Base-by-base conservation (phyloP, 1,139 yeast species). In the Geotrichum reessii region DNA sequence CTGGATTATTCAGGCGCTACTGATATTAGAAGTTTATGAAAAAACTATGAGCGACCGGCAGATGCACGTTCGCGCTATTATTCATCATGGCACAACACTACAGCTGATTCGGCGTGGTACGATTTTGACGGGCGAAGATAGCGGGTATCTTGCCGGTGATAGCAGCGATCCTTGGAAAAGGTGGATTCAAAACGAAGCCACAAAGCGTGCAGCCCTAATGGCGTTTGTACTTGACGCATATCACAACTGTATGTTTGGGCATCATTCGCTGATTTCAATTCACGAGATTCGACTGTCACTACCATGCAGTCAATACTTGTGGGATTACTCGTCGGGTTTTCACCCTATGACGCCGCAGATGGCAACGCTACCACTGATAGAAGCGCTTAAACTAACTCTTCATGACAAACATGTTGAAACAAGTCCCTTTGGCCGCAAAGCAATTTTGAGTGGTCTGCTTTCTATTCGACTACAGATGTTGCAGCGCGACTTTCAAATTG, bases 211-310 rank as follows among this genome's bases (percentile, higher is more conserved):
- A 3, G 89, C 95, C 0, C 80, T 86, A 60, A 83, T 87, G 81
- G 89, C 93, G 3, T 89, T 89, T 69, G 86, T 86, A 66, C 76
- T 87, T 67, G 96, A 89, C 70, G 84, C 86, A 1, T 79, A 85
- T 25, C 95, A 89, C 72, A 87, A 90, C n/a, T 81, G 87, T 40
- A 81, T 87, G 57, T 88, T 87, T 72, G 87, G 95, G 5, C 95
- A 89, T 71, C 80, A 84, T 48, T 79, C 87, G 46, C 82, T 82
- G 51, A 77, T 89, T 51, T 79, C 84, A 58, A 85, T 89, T 37
- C 86, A 84, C 67, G 81, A 89, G 66, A 77, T 90, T 54, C 91
- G 90, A 66, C 73, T 86, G 62, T 79, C 85, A 51, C 74, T 89
- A 67, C 97, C 96, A 0, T 89, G 95, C 67, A 84, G 86, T 59